Percentiles rank a stretch among this genome's conserved stretches.
Conservation (phyloP, 129 eudicot species). For the Kitagawia praeruptora region DNA sequence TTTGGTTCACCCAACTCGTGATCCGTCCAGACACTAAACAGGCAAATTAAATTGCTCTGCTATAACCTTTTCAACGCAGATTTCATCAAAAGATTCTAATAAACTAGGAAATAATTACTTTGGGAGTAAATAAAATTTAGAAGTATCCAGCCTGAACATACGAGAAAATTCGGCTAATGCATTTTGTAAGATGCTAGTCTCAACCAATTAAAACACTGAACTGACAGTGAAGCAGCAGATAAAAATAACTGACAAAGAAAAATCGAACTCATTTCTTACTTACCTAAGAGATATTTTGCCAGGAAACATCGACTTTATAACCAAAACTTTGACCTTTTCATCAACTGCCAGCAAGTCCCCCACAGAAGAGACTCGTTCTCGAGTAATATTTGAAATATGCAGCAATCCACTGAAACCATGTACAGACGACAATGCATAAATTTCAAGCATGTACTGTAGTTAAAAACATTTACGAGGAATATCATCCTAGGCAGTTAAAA, state of each 20-base stretch:
- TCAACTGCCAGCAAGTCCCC: constrained; percentile 47
- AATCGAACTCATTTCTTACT: not conserved
- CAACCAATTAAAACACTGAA: not conserved
- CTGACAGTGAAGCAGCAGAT: not conserved
- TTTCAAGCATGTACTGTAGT: not conserved
- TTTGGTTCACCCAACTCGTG: not conserved
- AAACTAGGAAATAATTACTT: not conserved
- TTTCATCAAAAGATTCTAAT: not conserved
- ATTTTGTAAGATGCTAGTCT: not conserved
- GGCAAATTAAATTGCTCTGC: not conserved
- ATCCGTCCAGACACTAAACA: not conserved
- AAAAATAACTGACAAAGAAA: not conserved
- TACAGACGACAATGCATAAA: not conserved
- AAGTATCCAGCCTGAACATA: not conserved
- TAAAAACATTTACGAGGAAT: not conserved
- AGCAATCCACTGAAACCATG: constrained; percentile 33
- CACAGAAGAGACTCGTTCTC: constrained; percentile 44
- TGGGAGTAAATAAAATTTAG: not conserved
- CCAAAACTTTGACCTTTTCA: constrained; percentile 88
- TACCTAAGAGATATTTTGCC: constrained; percentile 91
- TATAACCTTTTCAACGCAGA: not conserved
- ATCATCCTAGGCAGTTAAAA: not conserved
- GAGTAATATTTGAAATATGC: constrained; percentile 73
- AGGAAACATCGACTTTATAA: constrained; percentile 70
- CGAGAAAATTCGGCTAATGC: not conserved